These are phyloP conservation scores for Cubamyces sp. DNA, from an alignment of 768 basidiomycete genomes.

Conservation along the genomic window DNA sequence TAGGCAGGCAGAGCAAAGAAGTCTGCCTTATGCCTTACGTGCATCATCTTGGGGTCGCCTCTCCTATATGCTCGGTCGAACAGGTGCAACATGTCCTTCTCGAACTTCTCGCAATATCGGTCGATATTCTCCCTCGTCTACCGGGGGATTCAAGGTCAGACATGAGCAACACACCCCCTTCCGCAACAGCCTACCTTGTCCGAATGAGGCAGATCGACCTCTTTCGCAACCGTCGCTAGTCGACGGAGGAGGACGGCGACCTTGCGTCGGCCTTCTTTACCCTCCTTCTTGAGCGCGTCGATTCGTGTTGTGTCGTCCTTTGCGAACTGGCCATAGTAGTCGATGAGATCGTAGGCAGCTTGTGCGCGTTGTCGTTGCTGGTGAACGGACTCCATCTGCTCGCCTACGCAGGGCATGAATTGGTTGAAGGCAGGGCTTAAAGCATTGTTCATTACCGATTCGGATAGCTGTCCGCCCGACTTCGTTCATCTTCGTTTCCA, in stretches of 20 bases:
- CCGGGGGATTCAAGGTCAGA: not conserved
- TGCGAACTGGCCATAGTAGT: conserved; percentile 92
- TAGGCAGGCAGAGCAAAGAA: conserved; percentile 33
- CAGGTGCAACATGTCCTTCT: conserved; percentile 95
- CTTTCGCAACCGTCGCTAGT: conserved; percentile 86
- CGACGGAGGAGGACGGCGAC: conserved; percentile 87
- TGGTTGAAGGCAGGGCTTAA: too few species aligned
- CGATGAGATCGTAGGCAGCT: conserved; percentile 91
- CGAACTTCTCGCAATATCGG: conserved; percentile 97
- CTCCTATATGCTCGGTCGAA: conserved; percentile 96
- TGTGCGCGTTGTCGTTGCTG: conserved; percentile 90
- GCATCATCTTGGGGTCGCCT: conserved; percentile 99
- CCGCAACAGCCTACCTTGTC: conserved; percentile 58
- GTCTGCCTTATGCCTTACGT: conserved; percentile 57
- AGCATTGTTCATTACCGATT: conserved; percentile 62
- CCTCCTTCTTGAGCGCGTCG: conserved; percentile 83
- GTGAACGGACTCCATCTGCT: conserved; percentile 94
- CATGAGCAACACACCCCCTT: not conserved
- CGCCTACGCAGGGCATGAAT: conserved; percentile 53
- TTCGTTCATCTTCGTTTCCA: conserved; percentile 90
- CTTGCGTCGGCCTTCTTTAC: conserved; percentile 84
- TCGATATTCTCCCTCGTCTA: conserved; percentile 92
- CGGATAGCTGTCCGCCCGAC: conserved; percentile 93
- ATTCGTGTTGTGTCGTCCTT: conserved; percentile 76
- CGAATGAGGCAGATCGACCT: conserved; percentile 85